Evolutionary conservation across 129 eudicot genomes (phyloP).

Genomic region (Sambucus nigra): DNA sequence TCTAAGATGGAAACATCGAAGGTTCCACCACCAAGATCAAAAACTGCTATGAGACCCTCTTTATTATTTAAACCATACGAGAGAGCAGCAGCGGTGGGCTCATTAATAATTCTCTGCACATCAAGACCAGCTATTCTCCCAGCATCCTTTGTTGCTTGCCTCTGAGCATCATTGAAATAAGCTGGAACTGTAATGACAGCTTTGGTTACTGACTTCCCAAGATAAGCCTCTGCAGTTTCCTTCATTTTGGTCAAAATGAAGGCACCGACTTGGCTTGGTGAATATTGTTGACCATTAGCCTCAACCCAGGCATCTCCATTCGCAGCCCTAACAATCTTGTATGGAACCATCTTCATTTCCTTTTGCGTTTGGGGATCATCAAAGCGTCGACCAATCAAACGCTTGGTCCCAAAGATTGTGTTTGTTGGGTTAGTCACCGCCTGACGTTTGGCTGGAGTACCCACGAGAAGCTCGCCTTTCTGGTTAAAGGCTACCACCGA

Average conservation of each 20-base stretch:
- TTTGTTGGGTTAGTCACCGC: constrained; percentile 92
- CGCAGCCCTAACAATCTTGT: constrained; percentile 75
- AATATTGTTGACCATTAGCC: constrained; percentile 82
- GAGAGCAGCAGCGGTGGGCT: constrained; percentile 39
- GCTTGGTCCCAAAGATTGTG: constrained; percentile 77
- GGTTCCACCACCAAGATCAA: constrained; percentile 99
- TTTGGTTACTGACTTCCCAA: constrained; percentile 24
- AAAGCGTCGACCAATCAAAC: constrained; percentile 73
- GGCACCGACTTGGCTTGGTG: constrained; percentile 93
- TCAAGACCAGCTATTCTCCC: constrained; percentile 39
- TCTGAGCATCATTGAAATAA: constrained; percentile 85
- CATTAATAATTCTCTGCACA: constrained; percentile 28
- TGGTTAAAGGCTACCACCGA: constrained; percentile 85
- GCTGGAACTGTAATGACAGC: constrained; percentile 46
- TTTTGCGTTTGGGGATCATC: constrained; percentile 86
- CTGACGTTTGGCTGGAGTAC: constrained; percentile 94
- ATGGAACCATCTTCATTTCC: constrained; percentile 94
- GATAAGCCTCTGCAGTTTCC: constrained; percentile 31
- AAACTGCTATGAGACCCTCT: constrained; percentile 91
- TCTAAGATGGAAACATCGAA: constrained; percentile 93
- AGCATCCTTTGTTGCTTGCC: constrained; percentile 52
- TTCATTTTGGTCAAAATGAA: constrained; percentile 75
- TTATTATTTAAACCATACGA: constrained; percentile 54
- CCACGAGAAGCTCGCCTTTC: constrained; percentile 82
- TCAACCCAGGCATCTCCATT: constrained; percentile 99